Percentiles rank a stretch among this genome's conserved stretches.
These are phyloP conservation scores for Rickenella mellea DNA, from an alignment of 768 basidiomycete genomes.

Conservation along the genomic window DNA sequence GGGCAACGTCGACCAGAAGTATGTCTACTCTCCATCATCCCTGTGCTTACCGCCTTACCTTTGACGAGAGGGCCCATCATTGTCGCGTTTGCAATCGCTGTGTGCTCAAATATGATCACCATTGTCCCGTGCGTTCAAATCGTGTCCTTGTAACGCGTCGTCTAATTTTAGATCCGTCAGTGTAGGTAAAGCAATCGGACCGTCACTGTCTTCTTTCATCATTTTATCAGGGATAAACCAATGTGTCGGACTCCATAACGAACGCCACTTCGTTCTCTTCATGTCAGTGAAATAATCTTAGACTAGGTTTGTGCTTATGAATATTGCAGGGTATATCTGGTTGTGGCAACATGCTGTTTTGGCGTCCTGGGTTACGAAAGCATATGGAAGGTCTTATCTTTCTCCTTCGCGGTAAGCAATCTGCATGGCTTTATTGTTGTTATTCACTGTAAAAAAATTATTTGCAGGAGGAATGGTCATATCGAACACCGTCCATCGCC, in stretches of 20 bases:
- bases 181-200: conserved; percentile 14
- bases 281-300: conserved; percentile 43
- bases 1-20: conserved; percentile 70
- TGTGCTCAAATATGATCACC: conserved; percentile 85
- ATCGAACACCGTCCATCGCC: conserved; percentile 61
- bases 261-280: conserved; percentile 93
- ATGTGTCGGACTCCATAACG: conserved; percentile 93
- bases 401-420: background rate
- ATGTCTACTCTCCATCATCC: conserved; percentile 17
- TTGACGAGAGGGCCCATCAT: conserved; percentile 76
- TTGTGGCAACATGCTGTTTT: conserved; percentile 56
- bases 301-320: background rate
- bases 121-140: conserved; percentile 68
- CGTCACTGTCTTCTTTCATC: background rate
- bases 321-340: conserved; percentile 63
- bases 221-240: conserved; percentile 77
- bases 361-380: conserved; percentile 53
- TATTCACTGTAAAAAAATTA: conserved; percentile 2
- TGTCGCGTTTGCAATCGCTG: conserved; percentile 88
- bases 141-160: background rate
- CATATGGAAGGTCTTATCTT: conserved; percentile 41
- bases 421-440: background rate
- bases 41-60: conserved; percentile 5
- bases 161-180: conserved; percentile 8
- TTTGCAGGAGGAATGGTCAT: conserved; percentile 14